These are phyloP conservation scores for Elsinoe perseae DNA, from an alignment of 2,329 filamentous ascomycete genomes.

Conservation along the genomic window DNA sequence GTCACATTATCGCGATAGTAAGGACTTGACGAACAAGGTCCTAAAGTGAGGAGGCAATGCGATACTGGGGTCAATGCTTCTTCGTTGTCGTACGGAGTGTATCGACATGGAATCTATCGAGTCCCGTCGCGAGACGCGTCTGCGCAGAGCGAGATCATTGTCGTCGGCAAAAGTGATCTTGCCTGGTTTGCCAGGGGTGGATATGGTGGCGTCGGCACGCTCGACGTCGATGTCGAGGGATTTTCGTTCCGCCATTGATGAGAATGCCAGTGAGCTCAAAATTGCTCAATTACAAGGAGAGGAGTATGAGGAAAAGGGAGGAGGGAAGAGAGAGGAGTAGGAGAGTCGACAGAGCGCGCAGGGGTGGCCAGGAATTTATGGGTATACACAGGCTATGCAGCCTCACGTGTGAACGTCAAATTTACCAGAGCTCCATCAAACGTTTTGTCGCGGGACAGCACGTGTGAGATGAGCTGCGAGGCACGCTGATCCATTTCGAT, in stretches of 20 bases:
- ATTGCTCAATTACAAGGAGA: not conserved
- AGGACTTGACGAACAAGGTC: constrained; percentile 28
- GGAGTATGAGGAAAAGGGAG: not conserved
- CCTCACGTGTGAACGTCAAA: constrained; percentile 2
- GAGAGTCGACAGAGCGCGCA: not conserved
- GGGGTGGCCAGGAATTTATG: constrained; percentile 8
- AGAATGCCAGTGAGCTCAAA: not conserved
- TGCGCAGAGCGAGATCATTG: constrained; percentile 27
- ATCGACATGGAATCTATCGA: constrained; percentile 31
- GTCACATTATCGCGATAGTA: not conserved
- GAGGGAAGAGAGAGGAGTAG: not conserved
- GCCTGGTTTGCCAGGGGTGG: constrained; percentile 10
- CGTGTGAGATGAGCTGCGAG: constrained; percentile 1
- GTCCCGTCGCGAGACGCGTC: constrained; percentile 22
- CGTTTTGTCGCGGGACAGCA: not conserved
- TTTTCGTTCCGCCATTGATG: constrained; percentile 4
- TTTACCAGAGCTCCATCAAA: constrained; percentile 10
- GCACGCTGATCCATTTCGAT: not conserved
- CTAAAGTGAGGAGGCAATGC: constrained; percentile 39
- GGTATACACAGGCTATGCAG: constrained; percentile 6
- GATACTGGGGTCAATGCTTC: constrained; percentile 36
- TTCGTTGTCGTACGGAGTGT: constrained; percentile 30
- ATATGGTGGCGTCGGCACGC: not conserved
- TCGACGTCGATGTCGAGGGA: constrained; percentile 1
- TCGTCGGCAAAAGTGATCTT: constrained; percentile 30